Conservation (phyloP, 1,139 yeast species). For the Debaryomyces sp. region DNA sequence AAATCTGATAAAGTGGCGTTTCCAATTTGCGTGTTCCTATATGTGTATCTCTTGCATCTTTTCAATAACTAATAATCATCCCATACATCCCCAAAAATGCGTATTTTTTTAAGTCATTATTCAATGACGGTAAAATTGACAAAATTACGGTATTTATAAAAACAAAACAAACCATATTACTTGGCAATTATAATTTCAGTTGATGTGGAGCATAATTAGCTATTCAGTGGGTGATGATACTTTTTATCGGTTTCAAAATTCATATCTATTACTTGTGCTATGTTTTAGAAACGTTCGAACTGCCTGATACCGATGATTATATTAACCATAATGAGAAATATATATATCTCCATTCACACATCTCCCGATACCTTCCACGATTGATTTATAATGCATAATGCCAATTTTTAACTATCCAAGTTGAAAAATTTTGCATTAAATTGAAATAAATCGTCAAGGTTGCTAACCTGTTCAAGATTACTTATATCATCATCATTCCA, state of each 20-base stretch:
- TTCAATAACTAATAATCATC: no score
- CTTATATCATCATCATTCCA: slow-evolving; percentile 15
- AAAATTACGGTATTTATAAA: no score
- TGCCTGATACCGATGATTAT: neutral
- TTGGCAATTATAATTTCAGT: no score
- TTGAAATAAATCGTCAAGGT: slow-evolving; percentile 18
- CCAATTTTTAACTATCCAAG: neutral
- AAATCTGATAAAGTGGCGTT: no score
- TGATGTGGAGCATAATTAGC: no score
- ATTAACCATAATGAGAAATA: neutral
- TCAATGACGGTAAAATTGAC: no score
- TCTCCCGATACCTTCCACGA: neutral
- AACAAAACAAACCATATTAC: no score
- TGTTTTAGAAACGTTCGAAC: neutral
- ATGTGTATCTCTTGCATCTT: neutral
- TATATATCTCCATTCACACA: neutral
- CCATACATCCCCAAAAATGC: no score
- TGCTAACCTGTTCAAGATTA: slow-evolving; percentile 17
- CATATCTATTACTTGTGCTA: neutral
- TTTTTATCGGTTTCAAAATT: no score
- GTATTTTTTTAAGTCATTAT: no score
- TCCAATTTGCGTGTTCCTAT: neutral
- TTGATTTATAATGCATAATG: neutral
- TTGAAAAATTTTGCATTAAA: neutral
- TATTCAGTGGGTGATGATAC: no score